Percentiles rank a stretch among this genome's conserved stretches.
Conservation (phyloP, 1,139 yeast genomes). For the Eremothecium sinecaudum region DNA sequence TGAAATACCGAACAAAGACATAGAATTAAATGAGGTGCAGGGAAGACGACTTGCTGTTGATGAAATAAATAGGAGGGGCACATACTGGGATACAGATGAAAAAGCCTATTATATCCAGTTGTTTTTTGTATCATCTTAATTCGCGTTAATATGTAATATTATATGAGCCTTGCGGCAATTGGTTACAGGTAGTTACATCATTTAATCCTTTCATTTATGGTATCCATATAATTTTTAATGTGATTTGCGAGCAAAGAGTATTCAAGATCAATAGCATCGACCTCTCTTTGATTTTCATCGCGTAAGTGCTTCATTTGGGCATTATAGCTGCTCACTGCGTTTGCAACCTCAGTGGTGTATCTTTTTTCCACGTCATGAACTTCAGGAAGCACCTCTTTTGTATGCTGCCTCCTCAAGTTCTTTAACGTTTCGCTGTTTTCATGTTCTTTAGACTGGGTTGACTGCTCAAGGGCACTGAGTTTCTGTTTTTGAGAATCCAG, state of each 20-base stretch:
- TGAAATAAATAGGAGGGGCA: slow-evolving; percentile 20
- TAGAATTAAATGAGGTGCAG: slow-evolving; percentile 11
- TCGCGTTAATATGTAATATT: neutral
- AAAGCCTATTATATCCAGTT: slow-evolving; percentile 21
- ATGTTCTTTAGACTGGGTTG: slow-evolving; percentile 13
- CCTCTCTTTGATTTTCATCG: slow-evolving; percentile 18
- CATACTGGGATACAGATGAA: slow-evolving; percentile 22
- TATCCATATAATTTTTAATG: slow-evolving; percentile 25
- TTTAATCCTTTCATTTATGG: slow-evolving; percentile 8
- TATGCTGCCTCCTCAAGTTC: slow-evolving; percentile 17
- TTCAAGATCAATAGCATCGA: slow-evolving; percentile 23
- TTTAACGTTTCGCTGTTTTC: slow-evolving; percentile 18
- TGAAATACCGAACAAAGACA: slow-evolving; percentile 40
- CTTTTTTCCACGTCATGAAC: slow-evolving; percentile 20
- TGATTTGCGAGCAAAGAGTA: slow-evolving; percentile 23
- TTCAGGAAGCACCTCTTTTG: slow-evolving; percentile 22
- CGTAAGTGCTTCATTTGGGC: slow-evolving; percentile 15
- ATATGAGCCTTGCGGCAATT: no score
- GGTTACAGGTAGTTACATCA: no score
- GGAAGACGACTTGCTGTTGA: slow-evolving; percentile 13
- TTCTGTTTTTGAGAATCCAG: slow-evolving; percentile 17
- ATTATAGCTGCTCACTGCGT: slow-evolving; percentile 20
- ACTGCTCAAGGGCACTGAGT: slow-evolving; percentile 13
- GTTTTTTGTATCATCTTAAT: slow-evolving; percentile 13
- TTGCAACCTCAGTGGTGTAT: slow-evolving; percentile 19